These are phyloP conservation scores for Herpetomonas tarakana DNA, from an alignment of 208 protist genomes.

Conservation along the genomic window DNA sequence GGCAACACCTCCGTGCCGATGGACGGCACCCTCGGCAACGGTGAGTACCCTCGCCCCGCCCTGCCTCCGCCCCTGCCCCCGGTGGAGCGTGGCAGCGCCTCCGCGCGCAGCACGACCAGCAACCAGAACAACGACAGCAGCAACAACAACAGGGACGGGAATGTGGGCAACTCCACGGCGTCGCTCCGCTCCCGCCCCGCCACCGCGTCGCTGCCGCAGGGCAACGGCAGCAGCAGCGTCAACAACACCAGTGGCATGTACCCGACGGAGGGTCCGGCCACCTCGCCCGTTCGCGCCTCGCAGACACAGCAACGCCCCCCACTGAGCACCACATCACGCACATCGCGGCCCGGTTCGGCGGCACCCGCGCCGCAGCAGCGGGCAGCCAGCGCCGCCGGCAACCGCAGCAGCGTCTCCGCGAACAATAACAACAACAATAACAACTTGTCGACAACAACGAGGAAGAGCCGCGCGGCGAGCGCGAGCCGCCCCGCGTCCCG, in stretches of 20 bases:
- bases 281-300: background rate
- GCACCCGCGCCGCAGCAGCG: background rate
- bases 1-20: slow-evolving; percentile 14
- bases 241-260: slow-evolving; percentile 2
- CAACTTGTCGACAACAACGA: background rate
- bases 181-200: slow-evolving; percentile 10
- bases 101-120: background rate
- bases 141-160: background rate
- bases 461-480: slow-evolving; percentile 1
- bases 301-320: background rate
- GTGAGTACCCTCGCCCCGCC: slow-evolving; percentile 18
- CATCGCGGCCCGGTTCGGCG: too few relatives aligned
- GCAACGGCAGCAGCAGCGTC: background rate
- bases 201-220: slow-evolving; percentile 12
- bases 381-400: background rate
- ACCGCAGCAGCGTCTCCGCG: background rate
- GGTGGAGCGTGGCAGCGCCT: slow-evolving; percentile 21
- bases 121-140: background rate
- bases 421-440: slow-evolving; percentile 5
- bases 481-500: slow-evolving; percentile 1
- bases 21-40: slow-evolving; percentile 13
- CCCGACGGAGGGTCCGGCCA: background rate
- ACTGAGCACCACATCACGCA: background rate
- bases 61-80: slow-evolving; percentile 33
- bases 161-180: slow-evolving; percentile 2